These are phyloP conservation scores for Cokeromyces recurvatus DNA, from an alignment of 371 early-diverging fungal genomes.

Conservation along the genomic window DNA sequence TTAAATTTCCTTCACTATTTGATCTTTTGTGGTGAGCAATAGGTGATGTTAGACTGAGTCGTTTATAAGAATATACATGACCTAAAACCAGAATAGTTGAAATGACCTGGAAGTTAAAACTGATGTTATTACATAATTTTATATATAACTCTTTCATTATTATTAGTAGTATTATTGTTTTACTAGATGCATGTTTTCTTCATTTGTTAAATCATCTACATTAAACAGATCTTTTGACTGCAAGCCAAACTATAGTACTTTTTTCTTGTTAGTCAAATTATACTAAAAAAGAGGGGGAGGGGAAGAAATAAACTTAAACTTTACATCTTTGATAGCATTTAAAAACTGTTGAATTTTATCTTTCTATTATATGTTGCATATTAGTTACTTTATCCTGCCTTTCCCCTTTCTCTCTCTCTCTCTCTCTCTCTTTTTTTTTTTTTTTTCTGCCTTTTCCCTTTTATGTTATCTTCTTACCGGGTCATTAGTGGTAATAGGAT, in stretches of 20 bases:
- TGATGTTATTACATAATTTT: background rate
- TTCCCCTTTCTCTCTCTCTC: background rate
- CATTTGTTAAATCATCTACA: constrained; percentile 24
- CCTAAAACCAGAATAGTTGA: constrained; percentile 11
- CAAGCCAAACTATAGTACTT: constrained; percentile 22
- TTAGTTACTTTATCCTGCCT: background rate
- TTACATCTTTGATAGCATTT: constrained; percentile 21
- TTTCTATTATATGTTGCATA: constrained; percentile 8
- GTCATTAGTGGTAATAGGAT: background rate
- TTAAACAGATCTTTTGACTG: constrained; percentile 21
- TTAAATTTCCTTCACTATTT: too few species aligned
- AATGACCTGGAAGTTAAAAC: constrained; percentile 4
- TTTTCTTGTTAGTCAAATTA: too few species aligned
- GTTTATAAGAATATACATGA: constrained; percentile 9
- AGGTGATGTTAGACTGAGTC: too few species aligned
- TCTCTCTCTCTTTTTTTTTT: background rate
- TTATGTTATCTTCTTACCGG: constrained; percentile 8
- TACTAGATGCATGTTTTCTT: constrained; percentile 29
- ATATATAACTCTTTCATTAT: too few species aligned
- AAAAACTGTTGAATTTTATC: constrained; percentile 23
- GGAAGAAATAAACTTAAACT: background rate
- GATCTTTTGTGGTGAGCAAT: too few species aligned
- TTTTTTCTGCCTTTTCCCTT: too few species aligned
- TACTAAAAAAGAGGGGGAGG: background rate
- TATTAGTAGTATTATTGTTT: background rate